phyloP scores from a whole-genome alignment of 495 filamentous ascomycete genomes.

The Bombardia bombarda region DNA sequence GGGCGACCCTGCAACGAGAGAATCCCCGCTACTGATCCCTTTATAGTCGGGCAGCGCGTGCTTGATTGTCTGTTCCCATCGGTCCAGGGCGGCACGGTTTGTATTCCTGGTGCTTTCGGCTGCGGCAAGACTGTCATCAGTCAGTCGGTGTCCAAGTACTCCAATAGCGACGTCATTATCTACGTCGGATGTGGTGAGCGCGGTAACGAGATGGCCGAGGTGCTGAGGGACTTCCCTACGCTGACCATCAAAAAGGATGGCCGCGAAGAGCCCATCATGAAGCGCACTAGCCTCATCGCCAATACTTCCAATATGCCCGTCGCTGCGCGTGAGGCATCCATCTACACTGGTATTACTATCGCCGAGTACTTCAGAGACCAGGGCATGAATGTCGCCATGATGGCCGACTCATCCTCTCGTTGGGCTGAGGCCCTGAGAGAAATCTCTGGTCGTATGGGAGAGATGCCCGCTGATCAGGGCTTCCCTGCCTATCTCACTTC shows the following conservation, averaged over 20 bases:
- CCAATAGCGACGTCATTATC: conserved; percentile 97
- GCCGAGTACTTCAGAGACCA: conserved; percentile 99
- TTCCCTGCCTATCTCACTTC: conserved; percentile 97
- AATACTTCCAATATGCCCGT: conserved; percentile 99
- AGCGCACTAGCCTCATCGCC: conserved; percentile 95
- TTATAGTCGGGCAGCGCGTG: conserved; percentile 94
- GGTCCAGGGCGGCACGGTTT: conserved; percentile 94
- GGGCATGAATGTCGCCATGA: conserved; percentile 97
- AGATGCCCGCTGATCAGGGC: conserved; percentile 99
- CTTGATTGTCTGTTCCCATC: conserved; percentile 96
- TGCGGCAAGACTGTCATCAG: conserved; percentile 99
- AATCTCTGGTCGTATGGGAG: conserved; percentile 95
- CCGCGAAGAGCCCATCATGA: conserved; percentile 98
- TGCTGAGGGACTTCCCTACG: conserved; percentile 99
- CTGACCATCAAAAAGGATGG: conserved; percentile 85
- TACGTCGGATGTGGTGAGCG: conserved; percentile 98
- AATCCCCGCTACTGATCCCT: conserved; percentile 75
- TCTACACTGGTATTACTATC: conserved; percentile 97
- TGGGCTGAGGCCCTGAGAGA: conserved; percentile 99
- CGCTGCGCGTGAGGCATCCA: conserved; percentile 95
- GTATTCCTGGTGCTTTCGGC: conserved; percentile 96
- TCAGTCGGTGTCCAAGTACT: conserved; percentile 98
- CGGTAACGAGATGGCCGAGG: conserved; percentile 99
- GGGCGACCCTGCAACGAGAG: conserved; percentile 87
- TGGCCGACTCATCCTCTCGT: conserved; percentile 97